Percentiles rank a stretch among this genome's conserved stretches.
Evolutionary conservation across 2,329 filamentous ascomycete species (phyloP).

Genomic region (Penicillium digitatum): DNA sequence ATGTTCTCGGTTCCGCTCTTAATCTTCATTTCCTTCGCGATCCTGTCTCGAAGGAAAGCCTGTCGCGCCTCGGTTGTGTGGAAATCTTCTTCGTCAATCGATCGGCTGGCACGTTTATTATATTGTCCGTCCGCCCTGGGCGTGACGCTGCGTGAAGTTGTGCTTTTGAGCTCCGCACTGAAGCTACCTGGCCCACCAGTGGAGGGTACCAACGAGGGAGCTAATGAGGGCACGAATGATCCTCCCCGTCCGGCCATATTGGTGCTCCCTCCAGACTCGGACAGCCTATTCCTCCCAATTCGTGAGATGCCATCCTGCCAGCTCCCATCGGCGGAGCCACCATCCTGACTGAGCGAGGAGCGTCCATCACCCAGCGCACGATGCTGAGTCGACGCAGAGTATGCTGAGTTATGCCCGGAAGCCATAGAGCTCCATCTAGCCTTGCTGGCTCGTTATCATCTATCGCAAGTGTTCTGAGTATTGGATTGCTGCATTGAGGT

Average conservation of each 20-base stretch:
- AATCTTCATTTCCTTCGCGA: constrained; percentile 96
- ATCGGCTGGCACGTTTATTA: constrained; percentile 43
- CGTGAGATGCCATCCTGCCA: constrained; percentile 35
- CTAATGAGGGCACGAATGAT: constrained; percentile 40
- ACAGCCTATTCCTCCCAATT: constrained; percentile 44
- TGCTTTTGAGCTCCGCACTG: constrained; percentile 76
- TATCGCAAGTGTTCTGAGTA: constrained; percentile 26
- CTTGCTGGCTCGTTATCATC: constrained; percentile 34
- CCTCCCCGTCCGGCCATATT: constrained; percentile 60
- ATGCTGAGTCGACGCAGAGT: constrained; percentile 42
- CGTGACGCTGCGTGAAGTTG: constrained; percentile 60
- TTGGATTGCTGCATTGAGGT: constrained; percentile 33
- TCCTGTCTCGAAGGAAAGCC: constrained; percentile 70
- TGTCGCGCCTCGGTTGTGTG: constrained; percentile 68
- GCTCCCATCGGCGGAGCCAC: constrained; percentile 37
- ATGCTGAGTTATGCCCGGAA: constrained; percentile 43
- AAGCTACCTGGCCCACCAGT: constrained; percentile 76
- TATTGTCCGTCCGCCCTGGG: constrained; percentile 55
- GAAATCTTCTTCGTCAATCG: constrained; percentile 59
- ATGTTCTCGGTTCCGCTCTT: constrained; percentile 97
- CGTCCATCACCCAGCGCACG: constrained; percentile 37
- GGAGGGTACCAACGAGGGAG: constrained; percentile 59
- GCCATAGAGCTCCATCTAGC: constrained; percentile 47
- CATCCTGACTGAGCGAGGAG: constrained; percentile 40
- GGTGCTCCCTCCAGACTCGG: constrained; percentile 55